Evolutionary conservation across 768 basidiomycete species (phyloP).

Genomic region (Pleurotus cornucopiae): DNA sequence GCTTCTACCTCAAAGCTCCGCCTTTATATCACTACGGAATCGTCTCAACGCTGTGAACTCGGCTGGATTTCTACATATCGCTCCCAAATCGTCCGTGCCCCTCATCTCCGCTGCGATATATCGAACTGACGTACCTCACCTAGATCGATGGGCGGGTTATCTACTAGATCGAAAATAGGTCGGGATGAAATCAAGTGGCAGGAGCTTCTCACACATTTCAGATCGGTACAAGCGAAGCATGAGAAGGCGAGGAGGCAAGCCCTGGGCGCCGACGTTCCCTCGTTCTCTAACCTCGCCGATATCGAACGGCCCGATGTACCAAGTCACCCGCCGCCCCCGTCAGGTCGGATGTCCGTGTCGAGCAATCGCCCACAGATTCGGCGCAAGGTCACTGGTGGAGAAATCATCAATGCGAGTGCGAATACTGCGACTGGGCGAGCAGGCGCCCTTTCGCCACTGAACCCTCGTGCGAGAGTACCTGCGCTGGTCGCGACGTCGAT

Average conservation of each 20-base stretch:
- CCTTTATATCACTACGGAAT: slow-evolving; percentile 92
- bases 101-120: neutral
- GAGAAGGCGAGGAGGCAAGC: slow-evolving; percentile 86
- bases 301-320: slow-evolving; percentile 36
- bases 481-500: slow-evolving; percentile 22
- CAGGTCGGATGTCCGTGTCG: slow-evolving; percentile 23
- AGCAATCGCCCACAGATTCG: slow-evolving; percentile 45
- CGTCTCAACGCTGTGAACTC: slow-evolving; percentile 94
- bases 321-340: slow-evolving; percentile 16
- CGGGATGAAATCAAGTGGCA: slow-evolving; percentile 97
- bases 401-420: slow-evolving; percentile 20
- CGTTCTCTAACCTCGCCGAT: slow-evolving; percentile 46
- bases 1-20: slow-evolving; percentile 95
- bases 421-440: slow-evolving; percentile 27
- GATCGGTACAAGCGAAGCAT: slow-evolving; percentile 82
- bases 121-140: neutral
- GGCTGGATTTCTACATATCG: slow-evolving; percentile 87
- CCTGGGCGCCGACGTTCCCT: slow-evolving; percentile 56
- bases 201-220: slow-evolving; percentile 90
- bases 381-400: slow-evolving; percentile 59
- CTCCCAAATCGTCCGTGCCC: slow-evolving; percentile 71
- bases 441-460: slow-evolving; percentile 65
- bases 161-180: slow-evolving; percentile 70
- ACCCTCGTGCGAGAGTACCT: slow-evolving; percentile 60
- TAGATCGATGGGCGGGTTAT: slow-evolving; percentile 28